A percentile compares a stretch with the other conserved stretches of the same genome.
These are phyloP conservation scores for Sherardia arvensis DNA, from an alignment of 257 asterid genomes.

Conservation along the genomic window DNA sequence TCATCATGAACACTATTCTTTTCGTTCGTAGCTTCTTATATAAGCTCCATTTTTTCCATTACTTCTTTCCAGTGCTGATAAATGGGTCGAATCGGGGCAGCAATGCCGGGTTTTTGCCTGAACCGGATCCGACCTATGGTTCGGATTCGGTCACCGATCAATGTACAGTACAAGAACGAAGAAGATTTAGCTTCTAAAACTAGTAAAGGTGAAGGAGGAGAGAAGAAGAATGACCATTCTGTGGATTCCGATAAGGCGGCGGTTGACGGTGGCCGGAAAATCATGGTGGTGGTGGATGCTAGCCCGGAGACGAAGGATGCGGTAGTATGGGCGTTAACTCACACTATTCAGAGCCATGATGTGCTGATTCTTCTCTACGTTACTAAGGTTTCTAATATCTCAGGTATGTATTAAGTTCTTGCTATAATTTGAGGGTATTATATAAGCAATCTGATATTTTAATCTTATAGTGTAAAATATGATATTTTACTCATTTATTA, in stretches of 20 bases:
- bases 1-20: constrained; percentile 15
- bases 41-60: constrained; percentile 9
- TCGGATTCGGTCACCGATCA: constrained; percentile 46
- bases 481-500: too few species aligned
- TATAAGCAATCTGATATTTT: too few species aligned
- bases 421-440: too few species aligned
- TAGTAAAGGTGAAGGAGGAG: background rate
- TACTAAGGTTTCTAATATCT: constrained; percentile 37
- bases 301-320: constrained; percentile 57
- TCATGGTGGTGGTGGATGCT: constrained; percentile 68
- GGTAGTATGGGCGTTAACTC: constrained; percentile 70
- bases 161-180: constrained; percentile 18
- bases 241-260: constrained; percentile 12
- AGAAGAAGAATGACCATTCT: constrained; percentile 4
- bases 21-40: constrained; percentile 17
- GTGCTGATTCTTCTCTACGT: constrained; percentile 48
- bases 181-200: background rate
- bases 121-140: constrained; percentile 65
- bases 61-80: too few species aligned
- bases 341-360: constrained; percentile 61
- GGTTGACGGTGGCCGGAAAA: constrained; percentile 42
- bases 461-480: too few species aligned
- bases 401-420: constrained; percentile 27
- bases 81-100: constrained; percentile 40
- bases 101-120: constrained; percentile 62